Conservation (phyloP, 2,329 filamentous ascomycete genomes). For the Chrysosporium queenslandicum region DNA sequence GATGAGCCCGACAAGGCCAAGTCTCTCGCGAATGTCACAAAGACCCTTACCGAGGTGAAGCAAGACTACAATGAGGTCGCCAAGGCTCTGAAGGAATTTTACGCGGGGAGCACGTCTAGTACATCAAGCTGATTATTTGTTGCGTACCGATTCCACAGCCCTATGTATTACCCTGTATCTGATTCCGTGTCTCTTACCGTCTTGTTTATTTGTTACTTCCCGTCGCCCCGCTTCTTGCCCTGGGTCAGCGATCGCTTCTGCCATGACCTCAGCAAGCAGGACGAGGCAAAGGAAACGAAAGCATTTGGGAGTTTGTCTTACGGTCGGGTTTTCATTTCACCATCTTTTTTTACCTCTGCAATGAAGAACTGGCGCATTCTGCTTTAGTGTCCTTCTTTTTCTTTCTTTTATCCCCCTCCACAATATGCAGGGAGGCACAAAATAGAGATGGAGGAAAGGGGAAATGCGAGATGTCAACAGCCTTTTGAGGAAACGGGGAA, state of each 20-base stretch:
- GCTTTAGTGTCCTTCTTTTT: too few relatives aligned
- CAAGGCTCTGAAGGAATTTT: conserved; percentile 60
- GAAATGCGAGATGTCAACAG: too few relatives aligned
- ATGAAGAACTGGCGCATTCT: background rate
- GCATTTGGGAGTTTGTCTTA: conserved; percentile 15
- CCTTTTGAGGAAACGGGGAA: background rate
- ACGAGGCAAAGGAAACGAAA: background rate
- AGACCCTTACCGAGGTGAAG: conserved; percentile 62
- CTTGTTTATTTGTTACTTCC: background rate
- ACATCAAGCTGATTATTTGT: conserved; percentile 2
- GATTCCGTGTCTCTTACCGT: conserved; percentile 14
- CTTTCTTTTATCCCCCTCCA: background rate
- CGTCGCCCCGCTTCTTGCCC: background rate
- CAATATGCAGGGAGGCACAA: too few relatives aligned
- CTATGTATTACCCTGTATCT: conserved; percentile 9
- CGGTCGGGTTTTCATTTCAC: conserved; percentile 22
- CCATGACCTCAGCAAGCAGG: background rate
- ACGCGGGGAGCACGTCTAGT: conserved; percentile 37
- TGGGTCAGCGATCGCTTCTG: background rate
- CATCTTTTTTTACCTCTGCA: conserved; percentile 16
- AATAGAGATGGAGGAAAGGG: too few relatives aligned
- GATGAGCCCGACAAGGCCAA: conserved; percentile 56
- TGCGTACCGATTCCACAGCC: conserved; percentile 8
- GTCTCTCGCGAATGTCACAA: conserved; percentile 59
- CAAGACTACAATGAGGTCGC: conserved; percentile 66